Base-by-base conservation (phyloP, 345 rosid genomes). In the Sonneratia caseolaris region DNA sequence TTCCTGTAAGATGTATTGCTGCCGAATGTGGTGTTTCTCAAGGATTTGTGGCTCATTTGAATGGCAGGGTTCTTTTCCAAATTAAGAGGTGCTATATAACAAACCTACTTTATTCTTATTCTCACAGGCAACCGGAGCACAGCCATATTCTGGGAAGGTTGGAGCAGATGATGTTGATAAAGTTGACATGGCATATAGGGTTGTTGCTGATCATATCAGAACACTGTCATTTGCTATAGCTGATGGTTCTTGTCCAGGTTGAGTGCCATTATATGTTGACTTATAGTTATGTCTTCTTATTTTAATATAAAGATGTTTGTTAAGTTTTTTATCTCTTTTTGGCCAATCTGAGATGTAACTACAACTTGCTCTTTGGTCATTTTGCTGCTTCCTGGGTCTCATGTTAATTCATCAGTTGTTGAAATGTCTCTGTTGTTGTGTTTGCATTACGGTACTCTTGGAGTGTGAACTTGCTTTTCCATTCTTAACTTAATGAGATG, bases 161-260 rank as follows among this genome's bases (percentile, higher is more conserved):
- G 98, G 98, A 74, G 36, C 68, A 57, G 99, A 88, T 74, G 99
- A 95, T 72, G 79, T 68, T 0, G 97, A 90, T 80, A 81, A 83
- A 62, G 80, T 90, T 83, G 99, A 95, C 81, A 89, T 95, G 98
- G 99, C 98, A 43, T 95, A 95, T 69, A 85, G 98, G 84, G 99
- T 95, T 76, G 96, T 95, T 57, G 98, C 97, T 71, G 98, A 95
- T 76, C 98, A 95, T 75, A 90, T 92, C 49, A 90, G 98, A 81
- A 95, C 99, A 65, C 76, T 95, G 37, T 92, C 98, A 19, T 86
- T 95, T 88, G 98, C 98, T 35, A 95, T 95, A 79, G 98, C 98
- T 68, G 99, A 95, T 81, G 98, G 99, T 70, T 91, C 99, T 78
- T 85, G 94, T 72, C 99, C 99, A 84, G 99, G 99, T 95, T 80